Evolutionary conservation across 163 green algal genomes (phyloP), one percentile per base, ranked within the genome.

Genomic region (Scenedesmus sp.): DNA sequence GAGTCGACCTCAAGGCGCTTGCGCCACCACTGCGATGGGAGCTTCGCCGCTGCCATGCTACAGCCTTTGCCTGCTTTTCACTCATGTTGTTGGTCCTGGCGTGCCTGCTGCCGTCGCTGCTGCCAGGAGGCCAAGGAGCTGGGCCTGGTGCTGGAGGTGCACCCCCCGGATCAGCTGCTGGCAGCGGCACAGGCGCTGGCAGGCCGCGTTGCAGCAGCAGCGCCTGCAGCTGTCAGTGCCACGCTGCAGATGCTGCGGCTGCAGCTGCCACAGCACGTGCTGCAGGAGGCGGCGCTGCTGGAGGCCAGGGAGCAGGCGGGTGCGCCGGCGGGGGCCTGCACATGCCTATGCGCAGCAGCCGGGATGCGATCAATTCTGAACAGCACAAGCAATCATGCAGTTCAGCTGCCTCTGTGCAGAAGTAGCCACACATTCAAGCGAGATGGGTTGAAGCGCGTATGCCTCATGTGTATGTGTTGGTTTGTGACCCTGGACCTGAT

Each of bases 181-280:
- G 15, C 81, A 56, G 89, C 81, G 46, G 82, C 89, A n/a, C 80
- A n/a, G 10, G 59, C 51, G 1, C 82, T 92, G 35, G 89, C 89
- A 30, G 30, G 68, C 35, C 73, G 68, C 37, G 86, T 92, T 24
- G 89, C 89, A 84, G 49, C 68, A 53, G 89, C 82, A 56, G 81
- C 82, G 9, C 89, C 89, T 12, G 53, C 70, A n/a, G 89, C 89
- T 51, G 89, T 92, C 42, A 33, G 33, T 9, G 81, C 81, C 15
- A 92, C 89, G 33, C 72, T 92, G 70, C 68, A 76, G 42, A 89
- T 89, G 89, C 65, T 92, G 44, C 70, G 89, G 51, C 43, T 49
- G 81, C 44, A 78, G 46, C 46, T 91, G 40, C 86, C 86, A 0
- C 84, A 53, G 79, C 42, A 61, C 13, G 49, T 56, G 42, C 43